Evolutionary conservation across 306 rosid genomes (phyloP).

Genomic region (Oxytropis ochrocephala): DNA sequence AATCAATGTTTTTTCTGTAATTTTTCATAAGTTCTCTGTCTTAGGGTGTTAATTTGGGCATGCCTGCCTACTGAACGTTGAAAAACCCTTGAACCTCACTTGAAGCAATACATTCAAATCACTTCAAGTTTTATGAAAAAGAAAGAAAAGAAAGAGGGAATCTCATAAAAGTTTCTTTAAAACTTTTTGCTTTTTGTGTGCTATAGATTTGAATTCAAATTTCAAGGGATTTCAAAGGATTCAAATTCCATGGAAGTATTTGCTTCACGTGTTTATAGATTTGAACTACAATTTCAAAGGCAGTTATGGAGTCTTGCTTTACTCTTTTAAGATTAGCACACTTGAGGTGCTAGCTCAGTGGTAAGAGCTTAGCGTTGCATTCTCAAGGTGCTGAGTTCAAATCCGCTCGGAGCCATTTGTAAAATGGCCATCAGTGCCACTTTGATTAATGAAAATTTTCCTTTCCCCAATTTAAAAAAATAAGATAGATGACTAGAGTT

Average conservation of each 20-base stretch:
- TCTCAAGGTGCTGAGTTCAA: too few relatives aligned
- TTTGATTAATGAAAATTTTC: too few relatives aligned
- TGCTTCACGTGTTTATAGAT: not conserved
- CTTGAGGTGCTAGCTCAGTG: too few relatives aligned
- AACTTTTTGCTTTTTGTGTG: not conserved
- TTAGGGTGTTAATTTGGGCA: not conserved
- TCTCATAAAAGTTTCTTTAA: not conserved
- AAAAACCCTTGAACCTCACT: not conserved
- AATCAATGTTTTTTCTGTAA: not conserved
- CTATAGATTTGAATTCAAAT: not conserved
- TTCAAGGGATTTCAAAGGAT: too few relatives aligned
- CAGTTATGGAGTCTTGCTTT: not conserved
- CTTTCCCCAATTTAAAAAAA: too few relatives aligned
- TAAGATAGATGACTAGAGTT: not conserved
- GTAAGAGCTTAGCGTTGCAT: too few relatives aligned
- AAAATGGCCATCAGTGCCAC: too few relatives aligned
- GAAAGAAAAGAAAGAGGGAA: not conserved
- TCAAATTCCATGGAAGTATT: not conserved
- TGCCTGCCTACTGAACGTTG: not conserved
- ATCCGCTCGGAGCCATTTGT: too few relatives aligned
- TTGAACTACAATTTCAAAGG: constrained; percentile 1
- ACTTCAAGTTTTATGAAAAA: not conserved
- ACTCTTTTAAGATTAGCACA: not conserved
- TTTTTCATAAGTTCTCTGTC: not conserved
- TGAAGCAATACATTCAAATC: not conserved